Percentiles rank a stretch among this genome's conserved stretches.
These are phyloP conservation scores for Xylona heveae DNA, from an alignment of 495 filamentous ascomycete species.

Conservation along the genomic window DNA sequence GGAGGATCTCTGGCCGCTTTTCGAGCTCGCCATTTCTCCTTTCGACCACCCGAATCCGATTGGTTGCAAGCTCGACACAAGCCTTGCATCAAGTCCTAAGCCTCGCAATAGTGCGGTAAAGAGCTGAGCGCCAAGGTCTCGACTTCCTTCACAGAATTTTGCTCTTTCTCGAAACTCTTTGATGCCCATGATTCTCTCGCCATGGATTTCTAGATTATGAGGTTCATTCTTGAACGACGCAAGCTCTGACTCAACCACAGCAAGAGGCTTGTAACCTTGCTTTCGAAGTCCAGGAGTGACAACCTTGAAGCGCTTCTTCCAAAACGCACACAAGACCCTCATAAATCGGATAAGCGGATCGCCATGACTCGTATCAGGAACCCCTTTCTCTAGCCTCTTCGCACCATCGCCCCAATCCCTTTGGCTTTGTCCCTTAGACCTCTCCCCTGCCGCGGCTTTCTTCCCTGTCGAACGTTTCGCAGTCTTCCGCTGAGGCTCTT, in stretches of 20 bases:
- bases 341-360: slow-evolving; percentile 71
- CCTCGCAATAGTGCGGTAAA: slow-evolving; percentile 80
- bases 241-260: slow-evolving; percentile 43
- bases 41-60: slow-evolving; percentile 85
- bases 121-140: slow-evolving; percentile 74
- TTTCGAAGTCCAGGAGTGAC: slow-evolving; percentile 70
- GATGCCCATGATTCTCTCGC: slow-evolving; percentile 45
- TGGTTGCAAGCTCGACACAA: slow-evolving; percentile 73
- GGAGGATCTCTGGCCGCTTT: too few relatives aligned
- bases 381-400: slow-evolving; percentile 42
- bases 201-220: slow-evolving; percentile 39
- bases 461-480: slow-evolving; percentile 2
- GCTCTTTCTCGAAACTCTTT: slow-evolving; percentile 49
- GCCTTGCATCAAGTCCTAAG: slow-evolving; percentile 54
- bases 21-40: slow-evolving; percentile 57
- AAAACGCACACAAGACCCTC: slow-evolving; percentile 55
- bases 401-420: slow-evolving; percentile 59
- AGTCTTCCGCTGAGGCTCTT: slow-evolving; percentile 4
- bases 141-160: slow-evolving; percentile 52
- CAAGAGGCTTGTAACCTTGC: slow-evolving; percentile 58
- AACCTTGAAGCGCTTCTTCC: slow-evolving; percentile 67
- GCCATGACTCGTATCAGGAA: slow-evolving; percentile 51
- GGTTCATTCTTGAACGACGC: slow-evolving; percentile 36
- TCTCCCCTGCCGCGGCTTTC: slow-evolving; percentile 6
- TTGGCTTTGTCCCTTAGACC: slow-evolving; percentile 16